Conservation (phyloP, 345 rosid species). For the Lagerstroemia speciosa region DNA sequence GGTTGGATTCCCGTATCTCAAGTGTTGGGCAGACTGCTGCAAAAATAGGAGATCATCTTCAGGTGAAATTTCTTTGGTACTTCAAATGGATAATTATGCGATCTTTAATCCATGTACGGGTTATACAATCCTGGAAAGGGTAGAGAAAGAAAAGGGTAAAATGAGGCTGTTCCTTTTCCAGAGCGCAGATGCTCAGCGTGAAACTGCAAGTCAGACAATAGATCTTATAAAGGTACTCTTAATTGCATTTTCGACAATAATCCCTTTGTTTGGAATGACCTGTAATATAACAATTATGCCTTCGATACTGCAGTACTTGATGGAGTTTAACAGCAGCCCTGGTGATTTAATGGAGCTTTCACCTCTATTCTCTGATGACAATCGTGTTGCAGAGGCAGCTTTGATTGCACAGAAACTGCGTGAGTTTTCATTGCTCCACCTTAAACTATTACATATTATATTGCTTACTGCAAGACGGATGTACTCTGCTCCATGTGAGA, state of each 20-base stretch:
- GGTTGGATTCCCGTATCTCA: constrained; percentile 93
- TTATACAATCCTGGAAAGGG: neutral
- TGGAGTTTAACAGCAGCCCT: constrained; percentile 99
- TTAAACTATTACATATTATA: neutral
- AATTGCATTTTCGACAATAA: constrained; percentile 11
- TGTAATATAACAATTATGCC: constrained; percentile 12
- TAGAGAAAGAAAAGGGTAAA: neutral
- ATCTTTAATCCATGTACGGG: neutral
- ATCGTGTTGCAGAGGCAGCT: constrained; percentile 99
- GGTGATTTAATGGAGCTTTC: constrained; percentile 99
- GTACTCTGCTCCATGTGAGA: neutral
- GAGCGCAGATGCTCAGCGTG: constrained; percentile 99
- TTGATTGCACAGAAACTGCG: constrained; percentile 94
- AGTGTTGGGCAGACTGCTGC: constrained; percentile 93
- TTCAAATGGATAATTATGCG: neutral
- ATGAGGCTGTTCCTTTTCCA: constrained; percentile 17
- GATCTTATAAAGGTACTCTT: constrained; percentile 83
- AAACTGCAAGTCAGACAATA: constrained; percentile 97
- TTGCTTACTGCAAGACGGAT: neutral
- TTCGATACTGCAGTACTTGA: constrained; percentile 65
- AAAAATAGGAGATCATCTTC: constrained; percentile 98
- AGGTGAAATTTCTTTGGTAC: constrained; percentile 34
- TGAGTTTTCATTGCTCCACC: constrained; percentile 25
- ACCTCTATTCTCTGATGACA: constrained; percentile 93
- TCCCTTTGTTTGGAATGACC: neutral